Evolutionary conservation across 495 filamentous ascomycete species (phyloP).

Genomic region (Collariella sp.): DNA sequence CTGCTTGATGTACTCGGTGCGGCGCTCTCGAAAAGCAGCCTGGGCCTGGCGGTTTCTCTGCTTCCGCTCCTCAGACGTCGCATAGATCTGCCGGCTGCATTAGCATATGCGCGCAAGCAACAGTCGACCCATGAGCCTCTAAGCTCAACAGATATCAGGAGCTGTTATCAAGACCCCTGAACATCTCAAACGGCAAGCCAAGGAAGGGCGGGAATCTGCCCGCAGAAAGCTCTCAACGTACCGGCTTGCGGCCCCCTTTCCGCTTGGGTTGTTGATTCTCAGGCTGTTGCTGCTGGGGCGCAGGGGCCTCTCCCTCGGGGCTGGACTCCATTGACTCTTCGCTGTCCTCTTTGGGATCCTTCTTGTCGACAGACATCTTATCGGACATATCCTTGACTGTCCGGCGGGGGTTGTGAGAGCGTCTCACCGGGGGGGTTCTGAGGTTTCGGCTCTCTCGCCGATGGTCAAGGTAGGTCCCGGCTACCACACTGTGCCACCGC

Average conservation of each 20-base stretch:
- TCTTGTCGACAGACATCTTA: slow-evolving; percentile 54
- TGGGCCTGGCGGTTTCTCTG: slow-evolving; percentile 96
- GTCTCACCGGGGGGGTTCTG: neutral
- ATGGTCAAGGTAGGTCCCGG: neutral
- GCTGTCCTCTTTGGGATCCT: slow-evolving; percentile 44
- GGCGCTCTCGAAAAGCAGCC: slow-evolving; percentile 89
- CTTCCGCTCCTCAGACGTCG: slow-evolving; percentile 95
- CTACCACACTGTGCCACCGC: slow-evolving; percentile 3
- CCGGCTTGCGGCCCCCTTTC: slow-evolving; percentile 94
- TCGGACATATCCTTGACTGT: slow-evolving; percentile 41
- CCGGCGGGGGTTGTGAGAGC: neutral
- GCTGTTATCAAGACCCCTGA: neutral
- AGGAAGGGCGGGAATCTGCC: slow-evolving; percentile 3
- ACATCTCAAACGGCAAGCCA: slow-evolving; percentile 4
- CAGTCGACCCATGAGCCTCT: neutral
- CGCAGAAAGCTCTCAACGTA: slow-evolving; percentile 38
- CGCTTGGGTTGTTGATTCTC: slow-evolving; percentile 60
- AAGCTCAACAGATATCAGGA: slow-evolving; percentile 2
- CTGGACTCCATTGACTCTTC: slow-evolving; percentile 49
- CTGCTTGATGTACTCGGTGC: slow-evolving; percentile 99
- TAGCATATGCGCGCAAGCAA: slow-evolving; percentile 18
- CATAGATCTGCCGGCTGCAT: slow-evolving; percentile 65
- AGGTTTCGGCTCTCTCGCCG: neutral
- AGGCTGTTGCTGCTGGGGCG: slow-evolving; percentile 29
- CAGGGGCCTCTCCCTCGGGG: slow-evolving; percentile 40